Conservation (phyloP, 139 green algal genomes). For the Volvox reticuliferus region DNA sequence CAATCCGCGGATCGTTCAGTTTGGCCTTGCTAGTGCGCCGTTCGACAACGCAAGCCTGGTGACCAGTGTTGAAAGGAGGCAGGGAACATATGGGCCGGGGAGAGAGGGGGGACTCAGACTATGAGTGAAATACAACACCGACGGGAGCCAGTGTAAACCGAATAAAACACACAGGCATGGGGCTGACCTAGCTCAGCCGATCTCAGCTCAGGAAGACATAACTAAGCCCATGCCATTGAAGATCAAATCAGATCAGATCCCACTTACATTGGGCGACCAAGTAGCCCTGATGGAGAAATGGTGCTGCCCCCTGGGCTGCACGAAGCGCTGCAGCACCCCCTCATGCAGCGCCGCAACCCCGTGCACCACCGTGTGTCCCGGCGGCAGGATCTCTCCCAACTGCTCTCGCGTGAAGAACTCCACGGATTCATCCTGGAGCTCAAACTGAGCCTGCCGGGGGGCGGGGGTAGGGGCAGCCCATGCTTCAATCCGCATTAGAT, state of each 20-base stretch:
- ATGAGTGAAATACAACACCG: no score
- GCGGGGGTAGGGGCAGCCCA: no score
- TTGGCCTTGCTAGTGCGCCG: slow-evolving; percentile 37
- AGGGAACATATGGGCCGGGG: background rate
- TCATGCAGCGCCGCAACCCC: slow-evolving; percentile 53
- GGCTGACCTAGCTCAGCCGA: no score
- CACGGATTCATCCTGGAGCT: slow-evolving; percentile 23
- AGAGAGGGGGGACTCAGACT: background rate
- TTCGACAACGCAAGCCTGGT: slow-evolving; percentile 43
- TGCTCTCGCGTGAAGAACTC: slow-evolving; percentile 40
- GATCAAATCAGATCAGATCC: no score
- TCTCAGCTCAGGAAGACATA: no score
- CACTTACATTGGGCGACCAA: slow-evolving; percentile 39
- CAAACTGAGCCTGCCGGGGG: background rate
- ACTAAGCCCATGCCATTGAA: no score
- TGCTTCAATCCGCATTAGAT: no score
- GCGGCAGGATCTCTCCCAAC: slow-evolving; percentile 41
- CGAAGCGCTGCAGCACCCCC: slow-evolving; percentile 58
- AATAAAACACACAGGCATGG: no score
- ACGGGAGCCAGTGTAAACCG: no score
- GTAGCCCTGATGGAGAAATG: slow-evolving; percentile 46
- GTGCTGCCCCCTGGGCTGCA: slow-evolving; percentile 48
- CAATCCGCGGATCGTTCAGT: slow-evolving; percentile 34
- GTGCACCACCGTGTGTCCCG: slow-evolving; percentile 39
- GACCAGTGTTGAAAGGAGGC: background rate